Percentiles rank a stretch among this genome's conserved stretches.
Evolutionary conservation across 2,329 filamentous ascomycete species (phyloP).

Genomic region (Knufia fluminis): DNA sequence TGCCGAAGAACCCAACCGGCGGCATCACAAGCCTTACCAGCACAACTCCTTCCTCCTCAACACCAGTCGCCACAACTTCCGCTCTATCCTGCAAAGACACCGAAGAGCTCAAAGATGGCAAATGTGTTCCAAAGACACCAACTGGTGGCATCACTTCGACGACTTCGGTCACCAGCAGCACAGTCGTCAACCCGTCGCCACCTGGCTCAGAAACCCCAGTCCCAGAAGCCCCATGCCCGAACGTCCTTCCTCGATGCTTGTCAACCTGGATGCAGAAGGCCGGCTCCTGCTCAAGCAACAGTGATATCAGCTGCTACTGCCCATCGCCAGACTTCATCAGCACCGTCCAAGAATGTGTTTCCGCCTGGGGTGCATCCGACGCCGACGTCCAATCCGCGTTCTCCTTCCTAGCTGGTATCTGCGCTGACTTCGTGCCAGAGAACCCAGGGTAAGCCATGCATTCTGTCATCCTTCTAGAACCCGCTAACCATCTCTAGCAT

Average conservation of each 20-base stretch:
- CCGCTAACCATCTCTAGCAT: conserved; percentile 49
- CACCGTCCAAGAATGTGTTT: conserved; percentile 72
- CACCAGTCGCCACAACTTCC: conserved; percentile 1
- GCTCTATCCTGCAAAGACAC: conserved; percentile 7
- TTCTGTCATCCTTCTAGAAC: not conserved
- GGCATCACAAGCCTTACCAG: not conserved
- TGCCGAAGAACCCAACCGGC: not conserved
- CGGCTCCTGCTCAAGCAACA: conserved; percentile 72
- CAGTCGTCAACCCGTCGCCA: conserved; percentile 17
- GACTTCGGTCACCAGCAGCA: conserved; percentile 6
- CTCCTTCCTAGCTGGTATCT: conserved; percentile 84
- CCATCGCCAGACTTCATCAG: conserved; percentile 64
- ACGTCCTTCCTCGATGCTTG: conserved; percentile 74
- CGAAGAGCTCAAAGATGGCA: conserved; percentile 2
- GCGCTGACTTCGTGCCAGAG: conserved; percentile 59
- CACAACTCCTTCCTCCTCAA: not conserved
- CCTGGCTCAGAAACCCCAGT: conserved; percentile 20
- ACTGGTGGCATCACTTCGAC: conserved; percentile 15
- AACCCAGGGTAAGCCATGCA: conserved; percentile 41
- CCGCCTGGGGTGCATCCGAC: conserved; percentile 60
- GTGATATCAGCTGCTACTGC: conserved; percentile 79
- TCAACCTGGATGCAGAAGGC: conserved; percentile 72
- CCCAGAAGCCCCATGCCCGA: conserved; percentile 44
- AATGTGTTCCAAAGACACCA: conserved; percentile 11
- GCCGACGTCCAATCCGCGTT: conserved; percentile 61